Evolutionary conservation across 805 yeast species (phyloP), one percentile per base, ranked within the genome.

Genomic region (Yamadazyma ubonensis): DNA sequence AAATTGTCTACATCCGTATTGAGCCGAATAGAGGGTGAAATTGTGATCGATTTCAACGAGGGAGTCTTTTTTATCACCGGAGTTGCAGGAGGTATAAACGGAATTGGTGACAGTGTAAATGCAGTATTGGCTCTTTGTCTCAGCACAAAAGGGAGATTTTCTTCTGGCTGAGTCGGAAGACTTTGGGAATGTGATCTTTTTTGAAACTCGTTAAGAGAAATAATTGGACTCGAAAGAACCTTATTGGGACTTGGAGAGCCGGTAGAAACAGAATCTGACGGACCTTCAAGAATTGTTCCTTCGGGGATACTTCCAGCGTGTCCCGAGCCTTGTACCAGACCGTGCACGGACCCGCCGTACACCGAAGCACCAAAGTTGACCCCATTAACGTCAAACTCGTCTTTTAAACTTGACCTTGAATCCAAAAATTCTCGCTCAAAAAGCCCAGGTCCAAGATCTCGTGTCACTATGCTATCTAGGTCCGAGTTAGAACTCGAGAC

Each of bases 41-140:
- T 65, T 3, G 70, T 62, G 5, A 69, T 54, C 4, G 69, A 59
- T 38, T 66, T 66, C 28, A 69, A 52, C 1, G 73, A 64, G 9
- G 65, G 68, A 0, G 65, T 55, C 27, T 59, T 54, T 15, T 23
- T 42, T 11, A 47, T 40, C 22, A 39, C 35, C 9, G 51, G 47
- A n/a, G 49, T 43, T 2, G 41, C 18, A 1, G 57, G 53, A 3
- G 46, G 41, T 3, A 28, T 18, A 23, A 34, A 27, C 18, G 39
- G 39, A 3, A 29, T 12, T 4, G 29, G 9, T 4, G 35, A 19
- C 9, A 18, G 33, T 6, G 37, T 38, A 5, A 44, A 16, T 2
- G 43, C 29, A 2, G 52, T 48, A 33, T 44, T 43, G 15, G 52
- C 48, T 40, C 52, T 39, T 33, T 46, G 48, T 30, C 52, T 38